Conservation (phyloP, 108 stramenopile species). For the Nitzschia palea region DNA sequence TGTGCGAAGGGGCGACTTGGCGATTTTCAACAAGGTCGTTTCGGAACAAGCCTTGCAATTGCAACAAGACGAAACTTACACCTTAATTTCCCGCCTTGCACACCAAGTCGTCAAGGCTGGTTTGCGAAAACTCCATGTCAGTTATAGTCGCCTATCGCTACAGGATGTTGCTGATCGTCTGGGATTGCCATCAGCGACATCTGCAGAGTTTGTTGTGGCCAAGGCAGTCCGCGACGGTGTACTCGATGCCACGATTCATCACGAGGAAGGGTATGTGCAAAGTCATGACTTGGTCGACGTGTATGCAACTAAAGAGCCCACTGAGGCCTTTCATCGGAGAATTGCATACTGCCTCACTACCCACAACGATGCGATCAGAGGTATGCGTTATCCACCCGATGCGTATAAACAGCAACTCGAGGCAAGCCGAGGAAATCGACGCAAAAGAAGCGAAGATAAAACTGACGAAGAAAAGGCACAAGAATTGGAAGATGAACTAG, state of each 20-base stretch:
- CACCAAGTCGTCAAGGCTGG: constrained; percentile 99
- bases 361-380: constrained; percentile 97
- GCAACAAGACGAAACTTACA: constrained; percentile 85
- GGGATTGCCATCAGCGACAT: constrained; percentile 76
- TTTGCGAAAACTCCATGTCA: constrained; percentile 89
- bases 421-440: constrained; percentile 75
- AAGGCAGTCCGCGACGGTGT: constrained; percentile 99
- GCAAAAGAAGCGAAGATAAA: constrained; percentile 76
- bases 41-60: constrained; percentile 63
- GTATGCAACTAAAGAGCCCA: constrained; percentile 95
- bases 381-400: constrained; percentile 97
- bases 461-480: constrained; percentile 89
- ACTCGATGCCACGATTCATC: constrained; percentile 97
- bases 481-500: constrained; percentile 85
- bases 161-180: constrained; percentile 91
- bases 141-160: constrained; percentile 87
- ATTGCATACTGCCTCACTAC: constrained; percentile 98
- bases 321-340: constrained; percentile 97
- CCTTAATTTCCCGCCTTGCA: constrained; percentile 92
- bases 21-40: constrained; percentile 80
- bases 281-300: constrained; percentile 94
- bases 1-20: constrained; percentile 94
- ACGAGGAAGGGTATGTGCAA: constrained; percentile 87
- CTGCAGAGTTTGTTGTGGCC: constrained; percentile 96
- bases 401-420: constrained; percentile 92